Percentiles rank a stretch among this genome's conserved stretches.
Evolutionary conservation across 1,139 yeast species (phyloP).

Genomic region (Meyerozyma smithsonii): DNA sequence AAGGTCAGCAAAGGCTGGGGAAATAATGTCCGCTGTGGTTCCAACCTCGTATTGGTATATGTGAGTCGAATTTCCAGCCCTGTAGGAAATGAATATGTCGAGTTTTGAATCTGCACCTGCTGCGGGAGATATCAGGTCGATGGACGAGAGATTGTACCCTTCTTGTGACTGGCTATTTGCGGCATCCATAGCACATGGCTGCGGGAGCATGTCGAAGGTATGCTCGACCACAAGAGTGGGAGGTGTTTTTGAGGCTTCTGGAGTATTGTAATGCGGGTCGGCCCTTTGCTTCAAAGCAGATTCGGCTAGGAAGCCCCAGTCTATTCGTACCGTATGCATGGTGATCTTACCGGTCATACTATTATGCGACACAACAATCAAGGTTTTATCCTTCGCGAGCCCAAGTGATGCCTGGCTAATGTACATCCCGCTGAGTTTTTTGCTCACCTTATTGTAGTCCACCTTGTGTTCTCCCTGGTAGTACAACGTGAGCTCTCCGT

Average conservation of each 20-base stretch:
- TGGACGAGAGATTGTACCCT: conserved; percentile 13
- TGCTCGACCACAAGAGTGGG: conserved; percentile 23
- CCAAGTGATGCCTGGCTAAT: conserved; percentile 57
- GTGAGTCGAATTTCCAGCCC: conserved; percentile 19
- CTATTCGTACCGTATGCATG: conserved; percentile 44
- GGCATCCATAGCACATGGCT: conserved; percentile 17
- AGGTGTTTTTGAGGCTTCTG: conserved; percentile 31
- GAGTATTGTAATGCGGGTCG: conserved; percentile 51
- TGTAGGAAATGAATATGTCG: conserved; percentile 35
- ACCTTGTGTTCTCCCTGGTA: conserved; percentile 61
- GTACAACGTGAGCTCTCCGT: conserved; percentile 57
- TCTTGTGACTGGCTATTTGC: conserved; percentile 9
- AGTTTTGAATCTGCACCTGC: conserved; percentile 27
- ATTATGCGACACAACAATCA: conserved; percentile 48
- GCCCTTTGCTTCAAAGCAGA: conserved; percentile 45
- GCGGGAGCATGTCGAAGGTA: conserved; percentile 28
- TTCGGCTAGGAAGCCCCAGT: conserved; percentile 58
- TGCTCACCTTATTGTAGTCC: conserved; percentile 43
- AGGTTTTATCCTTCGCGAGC: conserved; percentile 45
- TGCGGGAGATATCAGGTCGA: conserved; percentile 44
- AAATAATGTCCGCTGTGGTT: conserved; percentile 21
- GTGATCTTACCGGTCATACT: conserved; percentile 34
- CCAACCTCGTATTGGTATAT: conserved; percentile 35
- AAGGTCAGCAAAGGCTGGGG: conserved; percentile 29
- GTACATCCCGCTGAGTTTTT: conserved; percentile 19